phyloP scores from a whole-genome alignment of 305 asterid genomes.

The Fraxinus nigra region DNA sequence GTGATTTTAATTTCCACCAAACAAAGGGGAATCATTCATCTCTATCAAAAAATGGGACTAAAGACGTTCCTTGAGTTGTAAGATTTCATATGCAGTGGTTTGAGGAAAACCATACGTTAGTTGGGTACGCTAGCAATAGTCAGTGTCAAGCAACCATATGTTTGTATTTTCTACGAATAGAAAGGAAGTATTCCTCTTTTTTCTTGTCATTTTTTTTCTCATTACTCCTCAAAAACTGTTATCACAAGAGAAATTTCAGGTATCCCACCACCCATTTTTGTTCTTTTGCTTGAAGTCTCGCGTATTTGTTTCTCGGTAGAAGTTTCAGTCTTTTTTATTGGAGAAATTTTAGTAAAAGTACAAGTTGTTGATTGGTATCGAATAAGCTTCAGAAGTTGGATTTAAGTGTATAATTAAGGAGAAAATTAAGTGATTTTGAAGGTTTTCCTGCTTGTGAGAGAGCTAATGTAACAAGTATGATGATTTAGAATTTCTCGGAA shows the following conservation, averaged over 20 bases:
- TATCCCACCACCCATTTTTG: conserved; percentile 17
- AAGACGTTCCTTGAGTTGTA: conserved; percentile 33
- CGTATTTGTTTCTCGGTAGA: conserved; percentile 20
- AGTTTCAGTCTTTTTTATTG: conserved; percentile 6
- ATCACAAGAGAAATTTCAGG: conserved; percentile 16
- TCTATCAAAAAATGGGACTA: background rate
- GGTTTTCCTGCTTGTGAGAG: background rate
- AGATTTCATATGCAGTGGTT: conserved; percentile 27
- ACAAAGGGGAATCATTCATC: background rate
- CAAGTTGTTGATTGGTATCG: conserved; percentile 6
- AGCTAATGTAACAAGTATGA: background rate
- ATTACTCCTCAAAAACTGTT: conserved; percentile 27
- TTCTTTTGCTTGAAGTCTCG: conserved; percentile 21
- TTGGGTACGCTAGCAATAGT: conserved; percentile 27
- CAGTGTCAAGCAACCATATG: conserved; percentile 32
- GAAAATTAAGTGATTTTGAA: conserved; percentile 4
- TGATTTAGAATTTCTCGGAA: conserved; percentile 17
- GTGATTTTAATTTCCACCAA: background rate
- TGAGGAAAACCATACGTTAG: conserved; percentile 14
- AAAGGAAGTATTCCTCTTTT: conserved; percentile 30
- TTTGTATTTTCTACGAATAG: conserved; percentile 18
- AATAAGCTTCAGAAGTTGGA: conserved; percentile 11
- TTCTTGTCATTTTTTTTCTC: conserved; percentile 35
- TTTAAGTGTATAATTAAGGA: conserved; percentile 12
- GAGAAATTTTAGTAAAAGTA: conserved; percentile 9